Conservation (phyloP, 257 asterid genomes). For the Vinca minor region DNA sequence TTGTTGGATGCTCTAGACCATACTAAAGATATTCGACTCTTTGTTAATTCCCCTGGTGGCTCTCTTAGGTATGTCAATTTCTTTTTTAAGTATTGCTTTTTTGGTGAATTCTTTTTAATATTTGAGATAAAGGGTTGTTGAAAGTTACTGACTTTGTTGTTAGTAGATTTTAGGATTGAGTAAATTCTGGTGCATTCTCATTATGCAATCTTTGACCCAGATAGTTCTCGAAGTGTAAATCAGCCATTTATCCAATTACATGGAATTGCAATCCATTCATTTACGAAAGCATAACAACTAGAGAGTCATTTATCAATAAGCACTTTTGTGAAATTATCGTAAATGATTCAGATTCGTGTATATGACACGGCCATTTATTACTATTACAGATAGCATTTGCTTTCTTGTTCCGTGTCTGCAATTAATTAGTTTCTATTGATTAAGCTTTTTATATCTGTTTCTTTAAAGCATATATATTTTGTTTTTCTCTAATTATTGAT, state of each 20-base stretch:
- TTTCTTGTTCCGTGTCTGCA: not conserved
- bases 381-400: no score
- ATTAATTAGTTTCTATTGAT: not conserved
- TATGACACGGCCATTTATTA: no score
- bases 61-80: slow-evolving; percentile 77
- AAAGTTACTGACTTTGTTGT: no score
- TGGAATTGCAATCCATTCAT: no score
- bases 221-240: not conserved
- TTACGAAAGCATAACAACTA: not conserved
- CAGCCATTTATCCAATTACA: not conserved
- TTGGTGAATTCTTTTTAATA: no score
- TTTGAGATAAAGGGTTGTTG: no score
- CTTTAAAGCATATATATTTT: not conserved
- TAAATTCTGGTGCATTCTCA: not conserved
- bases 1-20: slow-evolving; percentile 84
- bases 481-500: not conserved
- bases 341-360: no score
- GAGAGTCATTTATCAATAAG: not conserved
- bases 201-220: not conserved
- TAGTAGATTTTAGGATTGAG: not conserved
- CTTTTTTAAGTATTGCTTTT: no score
- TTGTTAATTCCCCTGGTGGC: slow-evolving; percentile 88
- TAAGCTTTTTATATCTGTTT: not conserved
- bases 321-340: no score
- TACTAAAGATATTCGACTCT: slow-evolving; percentile 73